Base-by-base conservation (phyloP, 257 asterid genomes). In the Penstemon newberryi region DNA sequence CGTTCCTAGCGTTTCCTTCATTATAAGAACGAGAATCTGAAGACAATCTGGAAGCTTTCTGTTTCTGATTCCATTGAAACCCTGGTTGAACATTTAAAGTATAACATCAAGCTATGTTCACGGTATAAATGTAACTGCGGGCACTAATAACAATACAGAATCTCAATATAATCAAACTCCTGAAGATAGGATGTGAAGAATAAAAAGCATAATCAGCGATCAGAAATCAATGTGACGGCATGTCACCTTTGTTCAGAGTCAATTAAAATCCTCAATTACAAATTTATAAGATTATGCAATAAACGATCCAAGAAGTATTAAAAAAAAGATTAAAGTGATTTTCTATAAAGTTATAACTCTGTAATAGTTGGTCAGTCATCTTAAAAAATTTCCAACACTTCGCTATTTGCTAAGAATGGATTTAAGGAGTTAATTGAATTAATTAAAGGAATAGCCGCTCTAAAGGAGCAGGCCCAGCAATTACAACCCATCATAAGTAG, bases 1-100 rank as follows among this genome's bases (percentile, higher is more conserved):
- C 85, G 67, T 75, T 80, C 66, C 73, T 73, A 53, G 81, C 64
- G 77, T 74, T 65, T 73, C 83, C 89, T 76, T 81, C 88, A 73
- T 71, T 60, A 67, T 60, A 80, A 44, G 80, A 74, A 69, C 53
- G 82, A 63, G 89, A 74, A 80, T 87, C 88, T 0, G 85, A 58
- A 18, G 87, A 74, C 77, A 73, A 40, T 65, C 82, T 84, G 43
- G 87, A 79, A 66, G 13, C 77, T 73, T 75, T 83, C 69, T 77
- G 86, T 71, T 80, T 82, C 61, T 60, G 83, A 70, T 47, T 79
- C 59, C 69, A 85, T 50, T 38, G 80, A 65, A 75, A 69, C 61
- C 95, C 99, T 91, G 94, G 65, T 74, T 18, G 80, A 19, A 56
- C 63, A 67, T 65, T 37, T 63, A 79, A 71, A 71, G 3, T 10